Conservation (phyloP, 805 yeast species). For the Pichia deserticola region DNA sequence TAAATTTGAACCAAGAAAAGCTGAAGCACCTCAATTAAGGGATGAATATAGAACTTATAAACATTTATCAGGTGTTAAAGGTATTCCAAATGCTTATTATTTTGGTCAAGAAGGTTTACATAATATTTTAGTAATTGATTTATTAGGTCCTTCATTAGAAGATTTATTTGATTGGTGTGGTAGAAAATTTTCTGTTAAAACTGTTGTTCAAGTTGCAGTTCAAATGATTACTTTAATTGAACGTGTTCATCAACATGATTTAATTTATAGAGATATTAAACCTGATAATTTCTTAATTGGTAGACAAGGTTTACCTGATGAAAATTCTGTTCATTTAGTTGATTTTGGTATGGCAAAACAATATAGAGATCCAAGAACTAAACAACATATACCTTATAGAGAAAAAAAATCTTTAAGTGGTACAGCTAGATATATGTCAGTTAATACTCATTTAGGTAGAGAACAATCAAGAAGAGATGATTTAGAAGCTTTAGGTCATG, state of each 20-base stretch:
- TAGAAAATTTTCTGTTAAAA: constrained; percentile 76
- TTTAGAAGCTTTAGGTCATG: constrained; percentile 93
- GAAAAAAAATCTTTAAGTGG: constrained; percentile 95
- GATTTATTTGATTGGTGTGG: constrained; percentile 99
- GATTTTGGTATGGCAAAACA: constrained; percentile 99
- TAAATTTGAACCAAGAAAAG: constrained; percentile 92
- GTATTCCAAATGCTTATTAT: constrained; percentile 94
- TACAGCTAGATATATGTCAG: constrained; percentile 97
- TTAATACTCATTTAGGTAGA: constrained; percentile 94
- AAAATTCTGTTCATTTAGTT: constrained; percentile 79
- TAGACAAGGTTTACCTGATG: constrained; percentile 75
- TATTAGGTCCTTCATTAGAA: constrained; percentile 92
- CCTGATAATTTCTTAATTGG: constrained; percentile 97
- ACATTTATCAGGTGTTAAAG: constrained; percentile 70
- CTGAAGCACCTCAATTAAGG: constrained; percentile 94
- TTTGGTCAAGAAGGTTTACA: constrained; percentile 98
- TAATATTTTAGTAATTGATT: constrained; percentile 87
- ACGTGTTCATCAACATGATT: constrained; percentile 79
- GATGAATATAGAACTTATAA: constrained; percentile 97
- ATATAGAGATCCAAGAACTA: constrained; percentile 93
- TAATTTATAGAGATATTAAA: constrained; percentile 93
- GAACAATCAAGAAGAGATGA: constrained; percentile 97
- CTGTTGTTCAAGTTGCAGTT: constrained; percentile 88
- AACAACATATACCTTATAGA: constrained; percentile 92
- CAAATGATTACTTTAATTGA: constrained; percentile 90